Evolutionary conservation across 1,284 basidiomycete genomes (phyloP).

Genomic region (Trametes pubescens): DNA sequence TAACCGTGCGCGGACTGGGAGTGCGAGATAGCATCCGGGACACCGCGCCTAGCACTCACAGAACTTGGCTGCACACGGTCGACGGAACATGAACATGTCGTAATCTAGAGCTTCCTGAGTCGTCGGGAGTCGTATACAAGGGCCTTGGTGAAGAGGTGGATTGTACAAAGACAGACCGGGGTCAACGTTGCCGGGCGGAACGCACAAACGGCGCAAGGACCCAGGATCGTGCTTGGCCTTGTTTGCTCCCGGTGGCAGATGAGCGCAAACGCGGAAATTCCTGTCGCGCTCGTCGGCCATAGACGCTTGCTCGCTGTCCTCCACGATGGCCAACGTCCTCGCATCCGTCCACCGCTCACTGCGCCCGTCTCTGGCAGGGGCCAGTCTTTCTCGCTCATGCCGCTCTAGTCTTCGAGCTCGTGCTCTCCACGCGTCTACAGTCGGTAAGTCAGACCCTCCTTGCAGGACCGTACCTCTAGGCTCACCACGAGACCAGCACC

Average conservation of each 20-base stretch:
- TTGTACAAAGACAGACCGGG: too few relatives aligned
- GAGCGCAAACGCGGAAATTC: conserved; percentile 10
- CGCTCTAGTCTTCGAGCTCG: conserved; percentile 5
- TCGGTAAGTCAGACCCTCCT: conserved; percentile 22
- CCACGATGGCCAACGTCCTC: conserved; percentile 24
- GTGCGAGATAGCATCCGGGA: too few relatives aligned
- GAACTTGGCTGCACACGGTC: too few relatives aligned
- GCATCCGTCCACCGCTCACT: conserved; percentile 17
- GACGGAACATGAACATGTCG: too few relatives aligned
- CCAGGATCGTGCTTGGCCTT: background rate
- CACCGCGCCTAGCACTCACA: too few relatives aligned
- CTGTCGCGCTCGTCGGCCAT: conserved; percentile 2
- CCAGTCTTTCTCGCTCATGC: background rate
- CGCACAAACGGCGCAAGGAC: background rate
- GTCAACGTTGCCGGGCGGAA: too few relatives aligned
- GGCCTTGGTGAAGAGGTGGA: too few relatives aligned
- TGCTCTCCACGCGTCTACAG: conserved; percentile 27
- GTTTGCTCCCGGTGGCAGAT: conserved; percentile 14
- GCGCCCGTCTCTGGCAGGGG: conserved; percentile 9
- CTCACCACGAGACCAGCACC: background rate
- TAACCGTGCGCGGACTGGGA: too few relatives aligned
- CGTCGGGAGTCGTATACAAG: too few relatives aligned
- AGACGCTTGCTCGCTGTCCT: conserved; percentile 19
- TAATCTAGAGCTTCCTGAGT: too few relatives aligned
- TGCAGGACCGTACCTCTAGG: background rate